Evolutionary conservation across 768 basidiomycete species (phyloP).

Genomic region (Infundibulicybe gibba): DNA sequence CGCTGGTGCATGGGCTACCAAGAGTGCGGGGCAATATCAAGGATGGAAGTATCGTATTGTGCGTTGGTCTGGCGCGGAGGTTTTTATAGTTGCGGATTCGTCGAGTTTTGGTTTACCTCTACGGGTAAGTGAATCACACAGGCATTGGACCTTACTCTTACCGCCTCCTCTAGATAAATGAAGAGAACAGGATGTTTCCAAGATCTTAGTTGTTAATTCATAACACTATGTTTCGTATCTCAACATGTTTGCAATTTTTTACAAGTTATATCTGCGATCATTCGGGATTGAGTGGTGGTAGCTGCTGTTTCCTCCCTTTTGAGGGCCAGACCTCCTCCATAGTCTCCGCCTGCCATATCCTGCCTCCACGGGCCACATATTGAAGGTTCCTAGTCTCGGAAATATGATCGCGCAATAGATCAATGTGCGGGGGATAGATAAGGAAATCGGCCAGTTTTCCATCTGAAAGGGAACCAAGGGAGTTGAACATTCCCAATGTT

Average conservation of each 20-base stretch:
- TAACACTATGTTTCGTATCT: neutral
- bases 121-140: too few relatives aligned
- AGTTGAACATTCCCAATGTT: conserved; percentile 58
- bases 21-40: too few relatives aligned
- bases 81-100: too few relatives aligned
- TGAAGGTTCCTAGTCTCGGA: conserved; percentile 44
- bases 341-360: conserved; percentile 63
- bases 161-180: too few relatives aligned
- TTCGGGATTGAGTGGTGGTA: conserved; percentile 60
- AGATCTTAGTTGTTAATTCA: too few relatives aligned
- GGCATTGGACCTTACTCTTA: too few relatives aligned
- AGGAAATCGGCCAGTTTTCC: conserved; percentile 75
- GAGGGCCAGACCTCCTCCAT: conserved; percentile 76
- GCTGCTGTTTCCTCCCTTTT: conserved; percentile 46
- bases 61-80: too few relatives aligned
- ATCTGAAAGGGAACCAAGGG: conserved; percentile 57
- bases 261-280: conserved; percentile 11
- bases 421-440: conserved; percentile 57
- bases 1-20: too few relatives aligned
- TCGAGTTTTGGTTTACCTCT: too few relatives aligned
- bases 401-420: conserved; percentile 54
- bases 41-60: too few relatives aligned
- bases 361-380: conserved; percentile 63
- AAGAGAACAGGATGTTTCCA: too few relatives aligned
- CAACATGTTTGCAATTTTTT: neutral